Evolutionary conservation across 768 basidiomycete genomes (phyloP).

Genomic region (Agrocybe praecox): DNA sequence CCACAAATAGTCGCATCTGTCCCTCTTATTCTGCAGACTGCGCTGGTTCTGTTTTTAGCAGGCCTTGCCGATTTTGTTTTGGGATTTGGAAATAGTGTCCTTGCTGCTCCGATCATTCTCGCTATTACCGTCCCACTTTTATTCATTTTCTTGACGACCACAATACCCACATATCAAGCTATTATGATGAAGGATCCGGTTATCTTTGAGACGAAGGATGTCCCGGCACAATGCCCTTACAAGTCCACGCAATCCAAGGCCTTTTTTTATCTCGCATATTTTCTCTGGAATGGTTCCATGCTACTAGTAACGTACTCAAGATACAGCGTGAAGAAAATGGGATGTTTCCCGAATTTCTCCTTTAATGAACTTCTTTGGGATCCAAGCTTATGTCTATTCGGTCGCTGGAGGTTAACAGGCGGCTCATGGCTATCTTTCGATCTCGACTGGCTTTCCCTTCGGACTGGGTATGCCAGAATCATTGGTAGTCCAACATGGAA

Average conservation of each 20-base stretch:
- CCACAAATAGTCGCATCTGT: conserved; percentile 18
- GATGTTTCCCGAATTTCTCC: no score
- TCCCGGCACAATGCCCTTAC: conserved; percentile 3
- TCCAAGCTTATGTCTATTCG: no score
- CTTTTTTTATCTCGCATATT: neutral
- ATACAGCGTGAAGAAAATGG: no score
- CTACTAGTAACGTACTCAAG: no score
- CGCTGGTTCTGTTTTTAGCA: conserved; percentile 24
- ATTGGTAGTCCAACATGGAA: no score
- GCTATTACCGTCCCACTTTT: neutral
- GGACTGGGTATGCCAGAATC: no score
- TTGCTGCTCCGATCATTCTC: neutral
- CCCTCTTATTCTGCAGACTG: conserved; percentile 23
- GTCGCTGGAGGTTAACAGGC: no score
- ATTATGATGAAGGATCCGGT: neutral
- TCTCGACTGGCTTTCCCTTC: no score
- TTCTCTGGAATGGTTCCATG: no score
- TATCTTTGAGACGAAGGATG: neutral
- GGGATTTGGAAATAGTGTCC: neutral
- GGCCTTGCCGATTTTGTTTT: conserved; percentile 20
- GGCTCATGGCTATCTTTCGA: no score
- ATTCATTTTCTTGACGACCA: neutral
- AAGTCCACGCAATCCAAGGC: conserved; percentile 6
- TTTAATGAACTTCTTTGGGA: no score
- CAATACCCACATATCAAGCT: neutral